phyloP scores from a whole-genome alignment of 495 filamentous ascomycete species.

The Acidomyces sp. region DNA sequence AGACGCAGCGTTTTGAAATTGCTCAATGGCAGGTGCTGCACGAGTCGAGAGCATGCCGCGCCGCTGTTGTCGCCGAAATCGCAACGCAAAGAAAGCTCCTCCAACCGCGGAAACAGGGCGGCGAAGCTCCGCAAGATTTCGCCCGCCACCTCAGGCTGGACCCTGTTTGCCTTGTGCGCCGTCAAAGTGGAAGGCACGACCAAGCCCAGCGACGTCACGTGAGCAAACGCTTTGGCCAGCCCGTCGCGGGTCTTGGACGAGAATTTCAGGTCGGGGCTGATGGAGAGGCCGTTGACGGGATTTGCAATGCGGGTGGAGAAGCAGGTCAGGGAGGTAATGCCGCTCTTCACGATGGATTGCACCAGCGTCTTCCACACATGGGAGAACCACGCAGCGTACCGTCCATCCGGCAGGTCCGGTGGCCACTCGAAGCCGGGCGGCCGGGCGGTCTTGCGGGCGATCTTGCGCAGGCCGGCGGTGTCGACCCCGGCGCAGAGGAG shows the following conservation, averaged over 20 bases:
- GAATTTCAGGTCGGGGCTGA: slow-evolving; percentile 2
- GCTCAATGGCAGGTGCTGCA: slow-evolving; percentile 1
- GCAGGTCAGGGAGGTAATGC: background rate
- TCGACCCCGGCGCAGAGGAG: background rate
- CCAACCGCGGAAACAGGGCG: slow-evolving; percentile 2
- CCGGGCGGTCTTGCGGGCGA: background rate
- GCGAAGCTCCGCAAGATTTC: slow-evolving; percentile 1
- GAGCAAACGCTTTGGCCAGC: slow-evolving; percentile 1
- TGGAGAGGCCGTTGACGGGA: slow-evolving; percentile 1
- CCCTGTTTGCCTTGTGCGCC: background rate
- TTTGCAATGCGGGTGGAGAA: background rate
- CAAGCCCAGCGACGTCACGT: slow-evolving; percentile 1
- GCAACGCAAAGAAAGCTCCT: background rate
- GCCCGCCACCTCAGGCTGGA: background rate
- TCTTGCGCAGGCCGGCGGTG: slow-evolving; percentile 1
- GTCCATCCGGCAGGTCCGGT: background rate
- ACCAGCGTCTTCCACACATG: slow-evolving; percentile 7
- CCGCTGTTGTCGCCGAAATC: background rate
- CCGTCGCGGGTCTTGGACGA: background rate
- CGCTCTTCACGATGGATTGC: slow-evolving; percentile 1
- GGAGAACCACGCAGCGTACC: background rate
- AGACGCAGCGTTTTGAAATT: slow-evolving; percentile 5
- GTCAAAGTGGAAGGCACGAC: no score
- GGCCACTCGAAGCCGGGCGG: background rate
- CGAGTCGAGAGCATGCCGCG: background rate